phyloP scores from a whole-genome alignment of 1,284 basidiomycete genomes.

The Leccinum griseonigrum region DNA sequence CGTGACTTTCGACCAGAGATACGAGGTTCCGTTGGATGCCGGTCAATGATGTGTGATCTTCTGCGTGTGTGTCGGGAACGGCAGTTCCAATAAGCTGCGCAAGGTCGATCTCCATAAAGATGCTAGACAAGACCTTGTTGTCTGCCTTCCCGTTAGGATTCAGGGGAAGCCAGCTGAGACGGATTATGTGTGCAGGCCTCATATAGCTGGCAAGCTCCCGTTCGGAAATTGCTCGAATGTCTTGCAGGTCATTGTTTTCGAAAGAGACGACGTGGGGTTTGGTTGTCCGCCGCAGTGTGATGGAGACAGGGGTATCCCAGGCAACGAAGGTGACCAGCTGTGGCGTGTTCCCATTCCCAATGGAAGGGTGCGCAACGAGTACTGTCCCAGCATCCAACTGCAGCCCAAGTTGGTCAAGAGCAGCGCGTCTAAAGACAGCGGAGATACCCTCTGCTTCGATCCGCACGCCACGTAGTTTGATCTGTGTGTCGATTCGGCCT shows the following conservation, averaged over 20 bases:
- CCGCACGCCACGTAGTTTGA: slow-evolving; percentile 53
- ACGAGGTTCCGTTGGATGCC: slow-evolving; percentile 10
- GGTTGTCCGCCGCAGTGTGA: slow-evolving; percentile 38
- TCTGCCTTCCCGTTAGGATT: slow-evolving; percentile 51
- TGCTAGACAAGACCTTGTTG: slow-evolving; percentile 37
- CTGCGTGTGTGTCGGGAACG: not conserved
- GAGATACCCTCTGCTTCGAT: slow-evolving; percentile 55
- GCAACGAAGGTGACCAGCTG: slow-evolving; percentile 50
- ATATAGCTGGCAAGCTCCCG: slow-evolving; percentile 48
- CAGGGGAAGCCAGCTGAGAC: slow-evolving; percentile 46
- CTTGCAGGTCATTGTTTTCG: slow-evolving; percentile 32
- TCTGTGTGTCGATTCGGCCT: slow-evolving; percentile 55
- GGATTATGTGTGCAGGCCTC: slow-evolving; percentile 50
- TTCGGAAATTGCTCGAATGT: slow-evolving; percentile 39
- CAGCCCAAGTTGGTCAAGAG: slow-evolving; percentile 25
- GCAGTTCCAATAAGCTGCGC: slow-evolving; percentile 21
- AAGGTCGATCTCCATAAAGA: slow-evolving; percentile 39
- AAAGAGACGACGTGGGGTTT: slow-evolving; percentile 34
- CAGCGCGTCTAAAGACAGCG: slow-evolving; percentile 42
- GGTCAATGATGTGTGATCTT: not conserved
- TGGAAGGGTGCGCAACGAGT: slow-evolving; percentile 45
- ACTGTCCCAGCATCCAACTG: slow-evolving; percentile 43
- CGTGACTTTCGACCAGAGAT: slow-evolving; percentile 12
- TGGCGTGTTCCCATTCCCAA: slow-evolving; percentile 36
- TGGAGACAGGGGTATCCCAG: slow-evolving; percentile 34